Percentiles rank a stretch among this genome's conserved stretches.
Conservation (phyloP, 1,284 basidiomycete species). For the Agaricales sp. region DNA sequence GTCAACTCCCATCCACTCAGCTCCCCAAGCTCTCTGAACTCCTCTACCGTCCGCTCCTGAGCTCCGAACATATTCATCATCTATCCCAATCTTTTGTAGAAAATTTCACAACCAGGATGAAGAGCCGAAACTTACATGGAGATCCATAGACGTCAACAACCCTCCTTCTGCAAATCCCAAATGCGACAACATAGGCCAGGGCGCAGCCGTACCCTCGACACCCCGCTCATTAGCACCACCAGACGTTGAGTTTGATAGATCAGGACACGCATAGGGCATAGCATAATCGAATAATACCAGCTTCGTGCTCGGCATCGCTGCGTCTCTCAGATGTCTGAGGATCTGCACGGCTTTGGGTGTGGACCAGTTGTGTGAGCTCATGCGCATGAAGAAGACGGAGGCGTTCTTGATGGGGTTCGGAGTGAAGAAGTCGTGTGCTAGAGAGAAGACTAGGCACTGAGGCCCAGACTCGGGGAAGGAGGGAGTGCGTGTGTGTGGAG, state of each 20-base stretch:
- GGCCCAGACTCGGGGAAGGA: background rate
- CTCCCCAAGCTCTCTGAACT: conserved; percentile 16
- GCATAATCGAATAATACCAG: conserved; percentile 19
- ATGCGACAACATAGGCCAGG: background rate
- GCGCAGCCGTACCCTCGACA: background rate
- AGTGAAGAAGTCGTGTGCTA: conserved; percentile 20
- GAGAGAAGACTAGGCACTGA: conserved; percentile 2
- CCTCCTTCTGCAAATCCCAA: background rate
- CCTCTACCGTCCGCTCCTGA: conserved; percentile 17
- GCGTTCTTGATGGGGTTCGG: conserved; percentile 15
- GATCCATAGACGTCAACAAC: background rate
- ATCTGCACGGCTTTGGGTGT: conserved; percentile 14
- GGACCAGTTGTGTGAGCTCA: conserved; percentile 19
- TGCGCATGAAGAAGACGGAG: conserved; percentile 15
- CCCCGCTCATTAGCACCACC: background rate
- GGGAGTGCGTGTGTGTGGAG: background rate
- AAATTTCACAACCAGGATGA: too few relatives aligned
- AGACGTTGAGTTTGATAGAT: background rate
- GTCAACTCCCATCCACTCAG: conserved; percentile 19
- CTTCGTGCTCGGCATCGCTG: conserved; percentile 13
- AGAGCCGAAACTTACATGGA: background rate
- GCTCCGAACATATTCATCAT: conserved; percentile 20
- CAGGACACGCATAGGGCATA: conserved; percentile 12
- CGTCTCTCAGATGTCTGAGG: conserved; percentile 15
- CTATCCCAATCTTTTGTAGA: conserved; percentile 10